These are phyloP conservation scores for Kwoniella shandongensis DNA, from an alignment of 768 basidiomycete species.

Conservation along the genomic window DNA sequence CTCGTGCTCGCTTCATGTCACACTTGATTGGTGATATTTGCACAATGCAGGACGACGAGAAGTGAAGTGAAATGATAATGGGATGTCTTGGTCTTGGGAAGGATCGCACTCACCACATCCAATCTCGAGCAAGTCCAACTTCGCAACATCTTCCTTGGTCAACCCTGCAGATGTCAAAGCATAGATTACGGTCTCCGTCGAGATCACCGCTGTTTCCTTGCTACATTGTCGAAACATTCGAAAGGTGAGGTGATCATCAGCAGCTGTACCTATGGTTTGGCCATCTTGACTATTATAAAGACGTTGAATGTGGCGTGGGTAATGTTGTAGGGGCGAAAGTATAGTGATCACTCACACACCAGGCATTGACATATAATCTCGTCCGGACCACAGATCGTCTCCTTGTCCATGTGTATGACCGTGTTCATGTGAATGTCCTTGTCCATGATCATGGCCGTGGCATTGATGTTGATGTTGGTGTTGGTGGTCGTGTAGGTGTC, in stretches of 20 bases:
- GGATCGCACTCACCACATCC: conserved; percentile 34
- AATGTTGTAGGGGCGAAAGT: background rate
- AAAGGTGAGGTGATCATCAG: background rate
- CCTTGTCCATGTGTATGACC: conserved; percentile 4
- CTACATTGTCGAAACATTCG: too few species aligned
- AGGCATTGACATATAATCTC: conserved; percentile 26
- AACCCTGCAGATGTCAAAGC: conserved; percentile 20
- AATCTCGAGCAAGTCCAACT: conserved; percentile 28
- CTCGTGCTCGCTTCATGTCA: too few species aligned
- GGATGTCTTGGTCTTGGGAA: too few species aligned
- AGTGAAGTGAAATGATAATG: too few species aligned
- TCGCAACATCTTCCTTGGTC: conserved; percentile 8
- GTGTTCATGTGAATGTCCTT: conserved; percentile 23
- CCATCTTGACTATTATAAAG: background rate
- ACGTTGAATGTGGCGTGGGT: background rate
- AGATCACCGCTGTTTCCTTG: conserved; percentile 18
- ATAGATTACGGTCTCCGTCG: conserved; percentile 21
- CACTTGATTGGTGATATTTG: too few species aligned
- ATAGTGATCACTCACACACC: conserved; percentile 25
- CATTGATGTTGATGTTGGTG: conserved; percentile 7
- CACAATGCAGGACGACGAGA: too few species aligned
- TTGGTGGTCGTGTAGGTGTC: conserved; percentile 3
- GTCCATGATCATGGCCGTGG: background rate
- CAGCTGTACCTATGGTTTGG: background rate
- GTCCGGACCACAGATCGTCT: conserved; percentile 20